Evolutionary conservation across 306 rosid genomes (phyloP), one percentile per base, ranked within the genome.

Genomic region (Sindora glabra): DNA sequence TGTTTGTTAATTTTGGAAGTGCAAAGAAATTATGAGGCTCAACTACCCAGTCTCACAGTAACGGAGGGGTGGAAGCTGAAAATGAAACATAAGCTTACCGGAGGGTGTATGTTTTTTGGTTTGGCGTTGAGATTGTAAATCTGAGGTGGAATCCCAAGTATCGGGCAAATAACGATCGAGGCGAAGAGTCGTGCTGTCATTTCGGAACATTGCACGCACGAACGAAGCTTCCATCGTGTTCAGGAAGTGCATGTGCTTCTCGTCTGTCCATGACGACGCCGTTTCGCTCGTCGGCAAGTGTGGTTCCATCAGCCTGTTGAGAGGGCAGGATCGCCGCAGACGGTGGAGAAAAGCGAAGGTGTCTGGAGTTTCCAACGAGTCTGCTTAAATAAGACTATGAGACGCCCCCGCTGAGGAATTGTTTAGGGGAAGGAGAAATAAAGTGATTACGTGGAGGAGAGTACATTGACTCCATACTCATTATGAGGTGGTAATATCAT

Each of bases 201-300:
- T 75, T 15, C 64, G 36, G 5, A 85, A 25, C 91, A 91, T 87
- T 68, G 86, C 24, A 26, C 80, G 85, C 23, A 91, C 92, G 44
- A 91, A 91, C n/a, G 95, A 81, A 8, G 91, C 79, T 74, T 91
- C 97, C 66, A 91, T 79, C 65, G 68, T 61, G 74, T 79, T 87
- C 24, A 91, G 75, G 76, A 70, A 91, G 30, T 39, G 70, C 33
- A 78, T 2, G 69, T 91, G 98, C 74, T 85, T 87, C 81, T 91
- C 89, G 26, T 91, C 54, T 1, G 98, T 91, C 98, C 98, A 87
- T 36, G 21, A 56, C 41, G 84, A 3, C 53, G 57, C 53, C 5
- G 74, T 56, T 62, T 75, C 27, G 0, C 3, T 32, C 8, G 2
- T 34, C 7, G 59, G 38, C 15, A 51, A 51, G 13, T 33, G 52